These are phyloP conservation scores for Agrocybe praecox DNA, from an alignment of 768 basidiomycete species.

Conservation along the genomic window DNA sequence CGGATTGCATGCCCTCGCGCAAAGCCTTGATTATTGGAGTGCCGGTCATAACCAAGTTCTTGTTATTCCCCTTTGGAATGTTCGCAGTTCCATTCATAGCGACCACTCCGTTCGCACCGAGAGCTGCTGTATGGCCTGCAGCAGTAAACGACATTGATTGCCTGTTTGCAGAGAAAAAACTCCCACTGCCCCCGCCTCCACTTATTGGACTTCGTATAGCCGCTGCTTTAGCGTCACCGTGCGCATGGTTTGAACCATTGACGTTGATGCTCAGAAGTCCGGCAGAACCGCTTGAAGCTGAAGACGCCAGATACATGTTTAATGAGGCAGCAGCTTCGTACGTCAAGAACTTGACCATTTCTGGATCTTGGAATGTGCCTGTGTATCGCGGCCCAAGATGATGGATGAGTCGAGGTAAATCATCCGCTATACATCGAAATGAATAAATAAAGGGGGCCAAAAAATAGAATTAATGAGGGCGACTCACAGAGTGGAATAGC, in stretches of 20 bases:
- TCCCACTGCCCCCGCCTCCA: neutral
- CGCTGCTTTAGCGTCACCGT: neutral
- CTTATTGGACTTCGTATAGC: neutral
- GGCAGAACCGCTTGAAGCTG: slow-evolving; percentile 24
- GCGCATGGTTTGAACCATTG: neutral
- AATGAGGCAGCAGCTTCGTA: slow-evolving; percentile 85
- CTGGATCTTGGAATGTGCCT: slow-evolving; percentile 73
- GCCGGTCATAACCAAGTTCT: neutral
- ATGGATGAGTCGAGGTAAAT: slow-evolving; percentile 73
- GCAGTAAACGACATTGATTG: neutral
- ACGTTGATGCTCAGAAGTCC: neutral
- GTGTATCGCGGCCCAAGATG: slow-evolving; percentile 82
- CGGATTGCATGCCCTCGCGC: slow-evolving; percentile 40
- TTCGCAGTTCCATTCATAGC: neutral
- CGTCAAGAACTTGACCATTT: slow-evolving; percentile 74
- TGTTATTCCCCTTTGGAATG: slow-evolving; percentile 1
- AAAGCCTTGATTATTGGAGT: slow-evolving; percentile 51
- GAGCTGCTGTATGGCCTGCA: neutral
- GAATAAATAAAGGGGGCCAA: neutral
- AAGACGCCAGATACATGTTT: slow-evolving; percentile 69
- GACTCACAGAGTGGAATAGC: slow-evolving; percentile 57
- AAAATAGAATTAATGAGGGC: no score
- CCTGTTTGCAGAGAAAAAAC: neutral
- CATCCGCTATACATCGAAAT: slow-evolving; percentile 50
- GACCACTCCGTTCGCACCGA: neutral